A percentile compares a stretch with the other conserved stretches of the same genome.
Evolutionary conservation across 768 basidiomycete species (phyloP).

Genomic region (Mycena metata): DNA sequence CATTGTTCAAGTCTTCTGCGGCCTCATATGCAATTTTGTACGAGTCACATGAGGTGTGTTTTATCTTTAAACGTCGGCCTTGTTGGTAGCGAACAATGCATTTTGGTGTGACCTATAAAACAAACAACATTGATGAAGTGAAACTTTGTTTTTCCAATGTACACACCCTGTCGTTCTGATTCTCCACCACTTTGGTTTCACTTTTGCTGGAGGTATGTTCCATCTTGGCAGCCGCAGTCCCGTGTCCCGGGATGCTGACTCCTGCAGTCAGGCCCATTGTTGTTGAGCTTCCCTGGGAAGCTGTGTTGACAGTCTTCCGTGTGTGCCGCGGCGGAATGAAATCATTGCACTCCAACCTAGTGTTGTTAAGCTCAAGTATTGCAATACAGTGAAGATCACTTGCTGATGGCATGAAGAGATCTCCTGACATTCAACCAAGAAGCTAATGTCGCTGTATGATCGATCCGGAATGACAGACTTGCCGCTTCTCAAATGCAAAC

Average conservation of each 20-base stretch:
- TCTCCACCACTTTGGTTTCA: not conserved
- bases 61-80: not conserved
- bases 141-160: too few species aligned
- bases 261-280: not conserved
- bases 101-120: constrained; percentile 12
- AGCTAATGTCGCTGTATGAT: not conserved
- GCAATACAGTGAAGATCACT: not conserved
- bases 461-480: not conserved
- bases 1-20: not conserved
- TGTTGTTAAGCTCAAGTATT: too few species aligned
- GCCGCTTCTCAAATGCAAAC: not conserved
- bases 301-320: not conserved
- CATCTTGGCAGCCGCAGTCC: not conserved
- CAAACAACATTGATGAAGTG: too few species aligned
- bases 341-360: constrained; percentile 1
- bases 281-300: not conserved
- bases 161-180: constrained; percentile 13
- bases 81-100: not conserved
- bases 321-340: constrained; percentile 8
- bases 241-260: not conserved
- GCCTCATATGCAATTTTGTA: not conserved
- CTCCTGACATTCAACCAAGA: not conserved
- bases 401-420: not conserved
- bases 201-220: not conserved
- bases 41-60: not conserved